Evolutionary conservation across 1,284 basidiomycete genomes (phyloP), one percentile per base, ranked within the genome.

Genomic region (Boletus sp.): DNA sequence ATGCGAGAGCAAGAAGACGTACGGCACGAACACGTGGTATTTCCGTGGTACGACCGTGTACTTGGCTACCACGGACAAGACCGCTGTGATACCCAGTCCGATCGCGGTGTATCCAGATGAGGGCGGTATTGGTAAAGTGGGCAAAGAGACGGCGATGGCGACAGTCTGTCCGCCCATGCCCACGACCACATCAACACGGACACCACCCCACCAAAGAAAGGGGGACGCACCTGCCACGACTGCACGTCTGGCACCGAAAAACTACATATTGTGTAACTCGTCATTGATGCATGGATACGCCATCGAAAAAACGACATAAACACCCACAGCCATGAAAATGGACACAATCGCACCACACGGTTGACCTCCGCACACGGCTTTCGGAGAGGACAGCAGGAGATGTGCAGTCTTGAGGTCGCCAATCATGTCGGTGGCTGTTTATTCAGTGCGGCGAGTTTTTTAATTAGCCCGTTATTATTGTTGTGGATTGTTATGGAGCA

Each of bases 331-430:
- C 65, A 69, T 62, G 38, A 68, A 64, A 4, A 66, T 48, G 50
- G 67, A 65, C 19, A 65, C 58, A 33, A 67, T 57, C n/a, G 68
- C 68, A 48, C 66, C 66, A 52, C 68, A 70, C 38, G 86, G 74
- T 75, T 88, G 85, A 46, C 85, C 86, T 67, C 84, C 78, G 73
- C 90, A 90, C 76, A 90, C 86, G 70, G 83, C 84, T 62, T 77
- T 79, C 25, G 89, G 89, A 67, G 85, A 87, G 31, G 88, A 85
- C 50, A 87, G 79, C 17, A 90, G 80, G 59, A 90, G 80, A 73
- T 89, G 88, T 60, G 86, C 86, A 11, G 89, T 88, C 78, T 90
- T 89, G 66, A 90, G 75, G 68, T 91, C 89, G 61, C 87, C 84
- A 62, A 86, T 85, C 88, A 90, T 90, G 72, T 91, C 89, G 54